A percentile compares a stretch with the other conserved stretches of the same genome.
Evolutionary conservation across 352 stramenopile species (phyloP).

Genomic region (Globisporangium alternatum): DNA sequence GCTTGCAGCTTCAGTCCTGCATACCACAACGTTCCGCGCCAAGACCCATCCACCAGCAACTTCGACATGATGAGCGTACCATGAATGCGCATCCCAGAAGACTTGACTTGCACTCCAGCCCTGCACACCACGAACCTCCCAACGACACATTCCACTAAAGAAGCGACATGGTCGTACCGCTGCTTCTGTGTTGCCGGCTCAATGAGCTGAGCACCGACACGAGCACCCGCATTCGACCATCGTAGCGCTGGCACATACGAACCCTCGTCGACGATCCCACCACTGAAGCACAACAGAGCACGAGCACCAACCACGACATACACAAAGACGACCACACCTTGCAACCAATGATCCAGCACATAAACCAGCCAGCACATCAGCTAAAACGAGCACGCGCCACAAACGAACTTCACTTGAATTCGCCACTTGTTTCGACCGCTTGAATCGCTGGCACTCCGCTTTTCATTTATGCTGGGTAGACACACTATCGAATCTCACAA

Average conservation of each 20-base stretch:
- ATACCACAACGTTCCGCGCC: background rate
- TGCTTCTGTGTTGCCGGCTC: background rate
- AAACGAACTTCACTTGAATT: background rate
- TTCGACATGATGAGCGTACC: background rate
- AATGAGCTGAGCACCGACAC: too few species aligned
- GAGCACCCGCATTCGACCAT: too few species aligned
- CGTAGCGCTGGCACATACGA: too few species aligned
- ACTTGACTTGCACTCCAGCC: background rate
- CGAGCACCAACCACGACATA: background rate
- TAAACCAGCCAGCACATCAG: background rate
- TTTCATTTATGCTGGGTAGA: constrained; percentile 6
- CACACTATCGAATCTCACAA: constrained; percentile 10
- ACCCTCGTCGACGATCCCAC: too few species aligned
- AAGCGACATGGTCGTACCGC: background rate
- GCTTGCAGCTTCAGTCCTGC: background rate
- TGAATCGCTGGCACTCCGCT: background rate
- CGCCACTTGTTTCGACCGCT: background rate
- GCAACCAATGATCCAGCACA: background rate
- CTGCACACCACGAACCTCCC: background rate
- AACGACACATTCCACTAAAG: background rate
- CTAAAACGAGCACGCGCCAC: background rate
- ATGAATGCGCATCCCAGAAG: background rate
- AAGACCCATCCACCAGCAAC: background rate
- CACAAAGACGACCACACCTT: background rate
- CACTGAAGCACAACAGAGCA: background rate